Evolutionary conservation across 768 basidiomycete species (phyloP).

Genomic region (Podaxis sp.): DNA sequence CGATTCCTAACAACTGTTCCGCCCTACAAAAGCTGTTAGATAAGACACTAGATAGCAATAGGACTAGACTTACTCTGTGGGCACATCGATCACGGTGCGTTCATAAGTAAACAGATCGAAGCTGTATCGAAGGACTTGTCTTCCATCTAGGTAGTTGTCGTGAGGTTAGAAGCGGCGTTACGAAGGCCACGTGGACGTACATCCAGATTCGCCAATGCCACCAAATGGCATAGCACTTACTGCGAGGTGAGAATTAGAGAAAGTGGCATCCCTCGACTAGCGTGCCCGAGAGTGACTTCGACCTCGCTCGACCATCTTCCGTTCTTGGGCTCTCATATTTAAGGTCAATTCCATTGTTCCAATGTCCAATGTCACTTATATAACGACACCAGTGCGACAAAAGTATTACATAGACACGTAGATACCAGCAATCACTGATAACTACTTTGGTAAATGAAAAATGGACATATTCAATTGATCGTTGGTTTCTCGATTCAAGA

Average conservation of each 20-base stretch:
- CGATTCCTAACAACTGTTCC: conserved; percentile 35
- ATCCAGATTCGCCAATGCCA: conserved; percentile 59
- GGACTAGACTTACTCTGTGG: conserved; percentile 39
- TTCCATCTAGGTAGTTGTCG: conserved; percentile 43
- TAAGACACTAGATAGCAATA: not conserved
- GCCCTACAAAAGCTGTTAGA: conserved; percentile 26
- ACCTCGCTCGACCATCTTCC: too few species aligned
- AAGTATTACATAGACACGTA: too few species aligned
- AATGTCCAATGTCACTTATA: too few species aligned
- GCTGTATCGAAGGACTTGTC: conserved; percentile 48
- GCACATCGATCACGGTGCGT: conserved; percentile 47
- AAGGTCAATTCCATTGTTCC: too few species aligned
- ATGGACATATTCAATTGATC: not conserved
- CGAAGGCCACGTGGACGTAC: conserved; percentile 34
- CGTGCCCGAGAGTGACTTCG: too few species aligned
- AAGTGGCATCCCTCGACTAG: too few species aligned
- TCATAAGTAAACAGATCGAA: conserved; percentile 55
- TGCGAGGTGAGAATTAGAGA: too few species aligned
- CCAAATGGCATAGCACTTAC: conserved; percentile 31
- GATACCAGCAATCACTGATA: not conserved
- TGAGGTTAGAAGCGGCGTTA: not conserved
- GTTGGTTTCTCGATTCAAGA: not conserved
- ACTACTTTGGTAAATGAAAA: not conserved
- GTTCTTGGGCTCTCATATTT: too few species aligned
- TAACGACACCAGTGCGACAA: too few species aligned